Percentiles rank a stretch among this genome's conserved stretches.
These are phyloP conservation scores for Fomes fomentarius DNA, from an alignment of 1,284 basidiomycete species.

Conservation along the genomic window DNA sequence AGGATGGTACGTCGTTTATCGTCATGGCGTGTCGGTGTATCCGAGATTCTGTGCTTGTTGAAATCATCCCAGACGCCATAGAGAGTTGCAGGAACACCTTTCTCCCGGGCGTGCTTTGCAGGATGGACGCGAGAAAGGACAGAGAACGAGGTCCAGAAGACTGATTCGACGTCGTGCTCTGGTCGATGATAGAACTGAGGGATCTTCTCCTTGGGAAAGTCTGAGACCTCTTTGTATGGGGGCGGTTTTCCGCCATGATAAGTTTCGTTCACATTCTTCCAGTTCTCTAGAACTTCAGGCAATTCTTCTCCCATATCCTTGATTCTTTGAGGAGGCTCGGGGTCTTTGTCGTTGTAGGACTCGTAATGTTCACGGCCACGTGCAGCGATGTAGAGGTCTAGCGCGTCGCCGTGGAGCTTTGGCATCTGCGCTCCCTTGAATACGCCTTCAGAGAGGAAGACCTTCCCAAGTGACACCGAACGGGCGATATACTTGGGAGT, in stretches of 20 bases:
- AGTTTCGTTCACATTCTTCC: neutral
- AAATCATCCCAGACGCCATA: neutral
- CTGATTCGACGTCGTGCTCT: neutral
- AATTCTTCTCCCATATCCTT: too few relatives aligned
- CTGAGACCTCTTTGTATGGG: neutral
- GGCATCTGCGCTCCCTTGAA: neutral
- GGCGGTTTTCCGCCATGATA: neutral
- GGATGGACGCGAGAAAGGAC: neutral
- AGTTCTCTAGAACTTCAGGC: too few relatives aligned
- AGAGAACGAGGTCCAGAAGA: neutral
- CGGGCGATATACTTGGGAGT: neutral
- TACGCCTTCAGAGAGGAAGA: too few relatives aligned
- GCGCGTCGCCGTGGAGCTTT: neutral
- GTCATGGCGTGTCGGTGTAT: neutral
- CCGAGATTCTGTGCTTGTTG: neutral
- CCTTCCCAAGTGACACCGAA: neutral
- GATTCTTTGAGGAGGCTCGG: too few relatives aligned
- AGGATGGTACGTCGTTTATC: neutral
- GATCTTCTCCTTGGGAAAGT: neutral
- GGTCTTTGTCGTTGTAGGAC: neutral
- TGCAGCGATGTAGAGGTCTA: neutral
- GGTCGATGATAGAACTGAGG: neutral
- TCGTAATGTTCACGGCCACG: neutral
- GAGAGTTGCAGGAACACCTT: neutral
- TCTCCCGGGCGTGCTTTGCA: neutral